Evolutionary conservation across 2,329 filamentous ascomycete species (phyloP).

Genomic region (Dryadomyces quercus-mongolicae): DNA sequence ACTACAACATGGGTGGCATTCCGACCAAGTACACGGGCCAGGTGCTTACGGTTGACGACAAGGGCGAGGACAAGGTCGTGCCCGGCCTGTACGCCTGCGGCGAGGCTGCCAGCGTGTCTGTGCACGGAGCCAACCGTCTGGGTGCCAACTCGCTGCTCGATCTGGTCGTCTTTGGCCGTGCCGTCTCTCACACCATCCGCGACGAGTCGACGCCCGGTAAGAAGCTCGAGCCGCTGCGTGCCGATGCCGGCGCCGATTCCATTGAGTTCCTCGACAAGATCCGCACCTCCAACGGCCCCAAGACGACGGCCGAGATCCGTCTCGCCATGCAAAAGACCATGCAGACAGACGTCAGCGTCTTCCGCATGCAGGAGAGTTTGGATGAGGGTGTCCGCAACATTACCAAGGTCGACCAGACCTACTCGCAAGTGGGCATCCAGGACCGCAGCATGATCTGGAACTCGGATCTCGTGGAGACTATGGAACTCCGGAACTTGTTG

Average conservation of each 20-base stretch:
- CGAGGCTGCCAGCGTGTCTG: slow-evolving; percentile 94
- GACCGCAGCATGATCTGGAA: slow-evolving; percentile 99
- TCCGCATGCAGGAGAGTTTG: slow-evolving; percentile 86
- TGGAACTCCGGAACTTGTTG: slow-evolving; percentile 88
- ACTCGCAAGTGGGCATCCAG: slow-evolving; percentile 81
- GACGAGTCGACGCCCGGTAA: slow-evolving; percentile 82
- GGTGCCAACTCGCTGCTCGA: slow-evolving; percentile 97
- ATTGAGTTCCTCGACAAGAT: slow-evolving; percentile 79
- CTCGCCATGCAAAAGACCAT: slow-evolving; percentile 95
- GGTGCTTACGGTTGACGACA: slow-evolving; percentile 76
- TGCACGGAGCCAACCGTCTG: slow-evolving; percentile 95
- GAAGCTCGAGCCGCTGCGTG: slow-evolving; percentile 65
- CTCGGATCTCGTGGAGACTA: slow-evolving; percentile 89
- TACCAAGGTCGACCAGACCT: slow-evolving; percentile 68
- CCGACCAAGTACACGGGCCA: slow-evolving; percentile 96
- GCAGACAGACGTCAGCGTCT: slow-evolving; percentile 94
- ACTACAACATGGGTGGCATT: slow-evolving; percentile 99
- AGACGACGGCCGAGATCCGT: slow-evolving; percentile 79
- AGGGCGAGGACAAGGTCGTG: slow-evolving; percentile 84
- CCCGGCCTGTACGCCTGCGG: slow-evolving; percentile 92
- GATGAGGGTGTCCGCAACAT: slow-evolving; percentile 90
- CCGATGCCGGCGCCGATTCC: slow-evolving; percentile 79
- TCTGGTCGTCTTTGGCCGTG: slow-evolving; percentile 93
- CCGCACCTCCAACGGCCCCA: slow-evolving; percentile 72
- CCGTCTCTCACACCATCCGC: slow-evolving; percentile 91